Conservation (phyloP, 805 yeast species). For the Candida namnaoensis region DNA sequence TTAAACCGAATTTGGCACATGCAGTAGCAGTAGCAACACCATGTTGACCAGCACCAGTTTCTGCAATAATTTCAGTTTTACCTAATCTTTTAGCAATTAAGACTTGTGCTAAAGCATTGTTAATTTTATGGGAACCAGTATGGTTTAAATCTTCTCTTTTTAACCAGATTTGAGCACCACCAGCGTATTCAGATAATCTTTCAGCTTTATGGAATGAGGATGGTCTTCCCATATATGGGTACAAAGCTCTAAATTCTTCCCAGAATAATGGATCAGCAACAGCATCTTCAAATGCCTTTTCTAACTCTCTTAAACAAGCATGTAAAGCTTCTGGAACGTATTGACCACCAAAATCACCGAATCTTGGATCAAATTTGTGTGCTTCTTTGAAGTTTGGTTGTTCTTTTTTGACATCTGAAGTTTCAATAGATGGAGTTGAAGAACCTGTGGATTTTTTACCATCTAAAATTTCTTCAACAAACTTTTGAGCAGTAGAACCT, state of each 20-base stretch:
- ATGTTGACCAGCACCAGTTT: conserved; percentile 91
- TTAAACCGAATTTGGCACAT: conserved; percentile 85
- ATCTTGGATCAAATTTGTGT: conserved; percentile 67
- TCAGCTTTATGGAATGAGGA: conserved; percentile 88
- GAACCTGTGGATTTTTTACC: conserved; percentile 32
- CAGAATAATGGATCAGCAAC: conserved; percentile 87
- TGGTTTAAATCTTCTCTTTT: conserved; percentile 95
- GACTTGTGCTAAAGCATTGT: conserved; percentile 79
- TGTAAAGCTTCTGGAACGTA: conserved; percentile 96
- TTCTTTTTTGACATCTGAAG: conserved; percentile 18
- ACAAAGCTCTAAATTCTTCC: conserved; percentile 81
- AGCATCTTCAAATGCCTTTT: conserved; percentile 79
- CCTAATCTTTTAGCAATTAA: conserved; percentile 74
- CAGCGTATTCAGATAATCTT: conserved; percentile 79
- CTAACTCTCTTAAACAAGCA: conserved; percentile 84
- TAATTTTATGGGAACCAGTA: conserved; percentile 83
- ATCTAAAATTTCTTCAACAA: conserved; percentile 61
- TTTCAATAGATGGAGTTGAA: conserved; percentile 8
- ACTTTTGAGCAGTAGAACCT: conserved; percentile 54
- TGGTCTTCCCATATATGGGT: conserved; percentile 95
- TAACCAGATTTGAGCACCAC: conserved; percentile 96
- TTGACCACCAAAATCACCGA: conserved; percentile 98
- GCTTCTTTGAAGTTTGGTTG: conserved; percentile 37
- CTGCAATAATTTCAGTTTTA: conserved; percentile 71
- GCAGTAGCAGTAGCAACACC: conserved; percentile 94